Conservation (phyloP, 2,329 filamentous ascomycete genomes). For the Alternaria sp. region DNA sequence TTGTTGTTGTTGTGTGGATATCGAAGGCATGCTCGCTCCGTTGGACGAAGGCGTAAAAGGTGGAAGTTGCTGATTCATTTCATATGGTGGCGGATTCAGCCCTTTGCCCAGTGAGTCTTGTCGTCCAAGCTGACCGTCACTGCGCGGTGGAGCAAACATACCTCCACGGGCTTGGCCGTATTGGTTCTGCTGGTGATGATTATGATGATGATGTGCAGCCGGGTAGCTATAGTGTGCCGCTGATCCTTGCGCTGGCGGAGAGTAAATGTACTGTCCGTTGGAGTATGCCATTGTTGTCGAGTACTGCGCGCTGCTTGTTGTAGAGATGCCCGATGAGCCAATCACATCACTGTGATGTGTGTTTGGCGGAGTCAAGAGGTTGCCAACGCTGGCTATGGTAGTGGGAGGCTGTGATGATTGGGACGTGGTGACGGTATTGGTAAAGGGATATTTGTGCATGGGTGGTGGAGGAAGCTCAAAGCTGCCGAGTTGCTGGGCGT, state of each 20-base stretch:
- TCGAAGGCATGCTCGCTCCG: constrained; percentile 57
- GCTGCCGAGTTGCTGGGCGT: constrained; percentile 71
- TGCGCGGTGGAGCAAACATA: constrained; percentile 64
- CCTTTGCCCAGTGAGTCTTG: constrained; percentile 69
- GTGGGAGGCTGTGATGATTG: constrained; percentile 59
- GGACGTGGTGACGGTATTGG: constrained; percentile 51
- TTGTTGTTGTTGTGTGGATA: constrained; percentile 52
- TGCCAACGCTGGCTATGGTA: constrained; percentile 64
- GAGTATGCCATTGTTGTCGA: constrained; percentile 68
- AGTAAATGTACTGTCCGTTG: constrained; percentile 69
- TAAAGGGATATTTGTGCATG: constrained; percentile 62
- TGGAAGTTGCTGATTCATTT: constrained; percentile 66
- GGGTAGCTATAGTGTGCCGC: constrained; percentile 64
- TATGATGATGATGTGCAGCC: constrained; percentile 47
- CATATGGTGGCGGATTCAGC: constrained; percentile 72
- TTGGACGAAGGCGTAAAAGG: constrained; percentile 68
- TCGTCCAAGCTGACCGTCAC: constrained; percentile 61
- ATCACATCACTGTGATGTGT: constrained; percentile 68
- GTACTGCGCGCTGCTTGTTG: constrained; percentile 64
- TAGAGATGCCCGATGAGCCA: constrained; percentile 68
- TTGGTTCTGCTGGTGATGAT: constrained; percentile 47
- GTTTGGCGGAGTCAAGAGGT: constrained; percentile 69
- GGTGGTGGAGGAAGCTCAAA: constrained; percentile 72
- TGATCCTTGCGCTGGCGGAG: constrained; percentile 63
- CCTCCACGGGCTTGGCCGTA: constrained; percentile 50